phyloP scores from a whole-genome alignment of 139 green algal species.

The Closterium sp. region DNA sequence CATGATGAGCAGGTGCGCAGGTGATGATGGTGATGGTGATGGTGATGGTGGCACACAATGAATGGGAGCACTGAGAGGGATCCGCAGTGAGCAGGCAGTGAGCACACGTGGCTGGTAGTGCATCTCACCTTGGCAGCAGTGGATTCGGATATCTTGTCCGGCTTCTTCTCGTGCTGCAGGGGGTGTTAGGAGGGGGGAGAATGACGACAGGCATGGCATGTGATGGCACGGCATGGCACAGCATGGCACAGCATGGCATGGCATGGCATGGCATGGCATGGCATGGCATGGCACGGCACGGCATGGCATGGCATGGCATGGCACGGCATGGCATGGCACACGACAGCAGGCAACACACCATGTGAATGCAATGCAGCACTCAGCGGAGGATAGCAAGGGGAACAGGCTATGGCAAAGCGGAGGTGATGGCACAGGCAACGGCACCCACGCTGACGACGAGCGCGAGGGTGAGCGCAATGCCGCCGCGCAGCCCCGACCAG shows the following conservation, averaged over 20 bases:
- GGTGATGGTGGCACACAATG: too few species aligned
- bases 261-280: background rate
- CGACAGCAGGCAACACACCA: background rate
- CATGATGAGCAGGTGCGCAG: too few species aligned
- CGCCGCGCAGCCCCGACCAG: conserved; percentile 41
- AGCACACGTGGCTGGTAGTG: too few species aligned
- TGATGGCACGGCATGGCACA: background rate
- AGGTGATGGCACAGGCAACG: background rate
- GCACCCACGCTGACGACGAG: conserved; percentile 28
- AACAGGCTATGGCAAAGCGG: background rate
- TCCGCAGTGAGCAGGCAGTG: too few species aligned
- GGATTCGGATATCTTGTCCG: background rate
- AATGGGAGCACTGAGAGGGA: too few species aligned
- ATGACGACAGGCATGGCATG: background rate
- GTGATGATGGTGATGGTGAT: too few species aligned
- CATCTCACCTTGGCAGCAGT: background rate
- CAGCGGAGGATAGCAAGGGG: background rate
- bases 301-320: background rate
- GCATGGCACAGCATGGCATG: background rate
- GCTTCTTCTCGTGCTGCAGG: background rate
- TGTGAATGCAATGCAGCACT: background rate
- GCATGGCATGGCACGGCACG: background rate
- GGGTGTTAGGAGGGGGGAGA: background rate
- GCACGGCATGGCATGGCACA: background rate
- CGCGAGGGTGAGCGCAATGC: conserved; percentile 39